These are phyloP conservation scores for Luffa acutangula DNA, from an alignment of 306 rosid species.

Conservation along the genomic window DNA sequence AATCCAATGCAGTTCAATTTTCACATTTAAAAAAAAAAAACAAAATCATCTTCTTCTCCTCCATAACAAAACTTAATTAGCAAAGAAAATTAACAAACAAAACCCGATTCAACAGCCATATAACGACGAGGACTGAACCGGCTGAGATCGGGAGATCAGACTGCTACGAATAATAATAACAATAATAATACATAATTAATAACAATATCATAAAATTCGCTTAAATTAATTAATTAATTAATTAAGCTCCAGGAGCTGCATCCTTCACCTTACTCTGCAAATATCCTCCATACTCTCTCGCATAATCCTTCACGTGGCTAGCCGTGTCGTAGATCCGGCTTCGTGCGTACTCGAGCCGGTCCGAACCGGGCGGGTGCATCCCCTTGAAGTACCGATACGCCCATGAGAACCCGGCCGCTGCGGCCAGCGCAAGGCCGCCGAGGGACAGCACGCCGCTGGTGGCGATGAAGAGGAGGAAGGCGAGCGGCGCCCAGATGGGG, in stretches of 20 bases:
- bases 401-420: conserved; percentile 44
- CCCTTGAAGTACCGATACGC: conserved; percentile 56
- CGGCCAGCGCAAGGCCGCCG: conserved; percentile 26
- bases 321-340: conserved; percentile 72
- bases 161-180: no score
- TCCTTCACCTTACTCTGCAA: conserved; percentile 70
- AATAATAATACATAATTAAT: no score
- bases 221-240: neutral
- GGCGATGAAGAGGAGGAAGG: conserved; percentile 16
- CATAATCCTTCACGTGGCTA: conserved; percentile 71
- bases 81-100: no score
- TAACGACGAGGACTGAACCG: no score
- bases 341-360: conserved; percentile 58
- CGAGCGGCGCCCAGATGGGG: conserved; percentile 71
- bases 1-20: neutral
- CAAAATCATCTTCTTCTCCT: no score
- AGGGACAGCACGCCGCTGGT: conserved; percentile 31
- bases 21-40: neutral
- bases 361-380: conserved; percentile 73
- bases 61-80: no score
- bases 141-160: neutral
- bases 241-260: conserved; percentile 83
- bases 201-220: no score
- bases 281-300: conserved; percentile 72
- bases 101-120: no score